These are phyloP conservation scores for Neoboletus subvelutipes DNA, from an alignment of 768 basidiomycete genomes.

Conservation along the genomic window DNA sequence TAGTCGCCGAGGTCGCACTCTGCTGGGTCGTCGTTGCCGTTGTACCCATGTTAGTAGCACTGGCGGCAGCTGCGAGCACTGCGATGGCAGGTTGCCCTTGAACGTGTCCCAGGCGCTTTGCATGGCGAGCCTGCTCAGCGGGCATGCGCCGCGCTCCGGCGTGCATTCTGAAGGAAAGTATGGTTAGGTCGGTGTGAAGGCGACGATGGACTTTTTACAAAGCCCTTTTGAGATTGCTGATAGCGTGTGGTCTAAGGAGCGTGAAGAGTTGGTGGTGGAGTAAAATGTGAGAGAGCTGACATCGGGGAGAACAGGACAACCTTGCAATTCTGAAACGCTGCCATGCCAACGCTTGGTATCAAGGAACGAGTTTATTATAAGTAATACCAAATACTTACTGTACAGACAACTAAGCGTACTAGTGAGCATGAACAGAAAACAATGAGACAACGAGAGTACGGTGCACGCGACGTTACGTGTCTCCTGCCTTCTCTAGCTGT, in stretches of 20 bases:
- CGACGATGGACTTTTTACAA: background rate
- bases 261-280: slow-evolving; percentile 8
- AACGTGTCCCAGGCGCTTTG: slow-evolving; percentile 32
- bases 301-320: background rate
- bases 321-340: background rate
- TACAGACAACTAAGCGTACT: slow-evolving; percentile 3
- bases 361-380: background rate
- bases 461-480: slow-evolving; percentile 30
- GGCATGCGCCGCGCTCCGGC: slow-evolving; percentile 27
- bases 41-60: background rate
- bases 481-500: slow-evolving; percentile 63
- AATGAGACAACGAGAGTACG: background rate
- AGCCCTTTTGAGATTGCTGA: background rate
- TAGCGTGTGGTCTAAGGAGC: slow-evolving; percentile 14
- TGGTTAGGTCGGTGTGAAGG: background rate
- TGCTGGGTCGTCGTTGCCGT: slow-evolving; percentile 3
- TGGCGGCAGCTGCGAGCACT: slow-evolving; percentile 1
- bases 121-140: slow-evolving; percentile 34
- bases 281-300: slow-evolving; percentile 5
- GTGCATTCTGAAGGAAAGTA: slow-evolving; percentile 24
- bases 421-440: background rate
- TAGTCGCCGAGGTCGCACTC: background rate
- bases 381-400: background rate
- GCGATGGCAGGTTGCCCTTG: slow-evolving; percentile 5
- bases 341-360: slow-evolving; percentile 21